These are phyloP conservation scores for Xylaria bambusicola DNA, from an alignment of 495 filamentous ascomycete genomes.

Conservation along the genomic window DNA sequence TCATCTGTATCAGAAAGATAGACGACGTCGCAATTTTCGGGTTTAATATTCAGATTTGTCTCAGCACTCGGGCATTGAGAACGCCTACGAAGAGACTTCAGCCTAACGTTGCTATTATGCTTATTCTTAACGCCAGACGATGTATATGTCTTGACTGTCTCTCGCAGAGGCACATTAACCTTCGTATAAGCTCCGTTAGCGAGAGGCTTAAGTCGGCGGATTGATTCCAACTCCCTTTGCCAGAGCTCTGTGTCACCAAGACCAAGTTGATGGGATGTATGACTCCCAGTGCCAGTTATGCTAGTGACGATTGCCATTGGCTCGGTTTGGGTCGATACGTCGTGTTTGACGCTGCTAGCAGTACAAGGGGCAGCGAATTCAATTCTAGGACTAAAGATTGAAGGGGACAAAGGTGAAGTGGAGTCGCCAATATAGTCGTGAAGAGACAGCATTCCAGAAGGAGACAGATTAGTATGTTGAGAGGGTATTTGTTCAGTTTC, in stretches of 20 bases:
- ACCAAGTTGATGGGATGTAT: background rate
- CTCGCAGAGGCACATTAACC: conserved; percentile 2
- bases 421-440: too few species aligned
- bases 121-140: background rate
- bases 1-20: background rate
- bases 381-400: background rate
- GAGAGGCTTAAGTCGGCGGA: conserved; percentile 3
- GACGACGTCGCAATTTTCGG: background rate
- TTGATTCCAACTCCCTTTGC: conserved; percentile 11
- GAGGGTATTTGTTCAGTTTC: background rate
- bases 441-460: too few species aligned
- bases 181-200: background rate
- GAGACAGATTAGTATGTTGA: background rate
- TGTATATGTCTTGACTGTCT: background rate
- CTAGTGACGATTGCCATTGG: background rate
- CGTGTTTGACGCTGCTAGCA: background rate
- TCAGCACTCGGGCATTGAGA: background rate
- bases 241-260: background rate
- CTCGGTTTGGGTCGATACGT: background rate
- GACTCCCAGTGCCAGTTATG: background rate
- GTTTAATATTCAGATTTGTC: background rate
- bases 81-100: background rate
- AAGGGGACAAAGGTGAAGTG: background rate
- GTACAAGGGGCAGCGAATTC: background rate
- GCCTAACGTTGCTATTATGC: background rate